Percentiles rank a stretch among this genome's conserved stretches.
These are phyloP conservation scores for Hygrocybe coccinea DNA, from an alignment of 768 basidiomycete genomes.

Conservation along the genomic window DNA sequence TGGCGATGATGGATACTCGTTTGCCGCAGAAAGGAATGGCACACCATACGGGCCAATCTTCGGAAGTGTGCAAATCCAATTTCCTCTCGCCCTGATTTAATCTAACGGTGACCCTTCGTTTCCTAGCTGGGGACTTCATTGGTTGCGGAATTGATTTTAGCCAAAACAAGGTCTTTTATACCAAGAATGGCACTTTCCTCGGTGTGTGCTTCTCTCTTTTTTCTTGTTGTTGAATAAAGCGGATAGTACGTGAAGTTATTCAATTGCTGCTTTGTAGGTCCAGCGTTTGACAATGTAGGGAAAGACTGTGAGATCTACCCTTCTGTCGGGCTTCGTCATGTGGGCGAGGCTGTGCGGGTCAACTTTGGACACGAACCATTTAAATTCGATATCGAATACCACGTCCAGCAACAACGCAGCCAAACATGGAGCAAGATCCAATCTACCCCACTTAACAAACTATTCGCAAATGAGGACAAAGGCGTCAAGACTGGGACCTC, in stretches of 20 bases:
- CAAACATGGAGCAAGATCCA: slow-evolving; percentile 65
- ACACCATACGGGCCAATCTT: slow-evolving; percentile 73
- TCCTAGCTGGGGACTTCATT: slow-evolving; percentile 74
- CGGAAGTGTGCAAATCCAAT: slow-evolving; percentile 51
- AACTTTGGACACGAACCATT: slow-evolving; percentile 89
- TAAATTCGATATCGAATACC: slow-evolving; percentile 84
- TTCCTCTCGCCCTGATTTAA: neutral
- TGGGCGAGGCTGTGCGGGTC: slow-evolving; percentile 69
- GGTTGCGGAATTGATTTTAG: slow-evolving; percentile 94
- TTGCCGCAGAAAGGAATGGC: slow-evolving; percentile 69
- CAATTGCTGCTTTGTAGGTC: slow-evolving; percentile 37
- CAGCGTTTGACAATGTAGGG: slow-evolving; percentile 69
- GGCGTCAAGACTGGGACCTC: slow-evolving; percentile 11
- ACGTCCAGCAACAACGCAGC: slow-evolving; percentile 69
- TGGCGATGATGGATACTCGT: slow-evolving; percentile 81
- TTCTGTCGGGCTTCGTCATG: slow-evolving; percentile 81
- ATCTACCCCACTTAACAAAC: slow-evolving; percentile 44
- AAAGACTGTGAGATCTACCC: slow-evolving; percentile 70
- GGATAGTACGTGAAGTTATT: neutral
- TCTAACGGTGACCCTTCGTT: neutral
- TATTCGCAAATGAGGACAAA: slow-evolving; percentile 7
- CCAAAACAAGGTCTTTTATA: slow-evolving; percentile 76
- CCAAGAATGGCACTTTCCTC: slow-evolving; percentile 76
- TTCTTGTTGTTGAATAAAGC: neutral
- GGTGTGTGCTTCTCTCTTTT: slow-evolving; percentile 35